Conservation (phyloP, 2,329 filamentous ascomycete species). For the Parafenestella ontariensis region DNA sequence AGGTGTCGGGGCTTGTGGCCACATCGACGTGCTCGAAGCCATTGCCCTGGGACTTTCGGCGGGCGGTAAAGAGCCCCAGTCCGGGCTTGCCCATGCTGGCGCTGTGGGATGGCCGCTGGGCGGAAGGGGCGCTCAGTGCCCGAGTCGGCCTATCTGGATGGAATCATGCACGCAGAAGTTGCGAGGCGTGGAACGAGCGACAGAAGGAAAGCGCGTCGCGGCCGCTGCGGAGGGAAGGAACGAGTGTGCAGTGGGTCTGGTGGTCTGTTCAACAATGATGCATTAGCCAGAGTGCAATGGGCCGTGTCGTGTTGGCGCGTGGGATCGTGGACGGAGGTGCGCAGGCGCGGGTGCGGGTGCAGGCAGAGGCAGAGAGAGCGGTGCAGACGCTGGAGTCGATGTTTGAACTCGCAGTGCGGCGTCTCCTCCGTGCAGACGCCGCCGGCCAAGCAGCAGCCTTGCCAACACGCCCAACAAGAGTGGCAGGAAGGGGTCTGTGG, state of each 20-base stretch:
- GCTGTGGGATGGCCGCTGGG: slow-evolving; percentile 2
- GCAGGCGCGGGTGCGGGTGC: not conserved
- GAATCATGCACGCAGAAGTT: slow-evolving; percentile 26
- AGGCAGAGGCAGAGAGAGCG: not conserved
- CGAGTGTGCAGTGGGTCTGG: slow-evolving; percentile 12
- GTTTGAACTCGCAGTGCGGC: slow-evolving; percentile 12
- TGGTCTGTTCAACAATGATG: not conserved
- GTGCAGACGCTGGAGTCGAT: not conserved
- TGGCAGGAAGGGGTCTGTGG: slow-evolving; percentile 6
- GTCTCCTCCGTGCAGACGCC: slow-evolving; percentile 13
- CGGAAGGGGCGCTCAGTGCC: slow-evolving; percentile 21
- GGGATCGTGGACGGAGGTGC: slow-evolving; percentile 6
- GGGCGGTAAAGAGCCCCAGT: slow-evolving; percentile 41
- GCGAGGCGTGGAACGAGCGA: slow-evolving; percentile 9
- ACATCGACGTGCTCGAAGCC: slow-evolving; percentile 37
- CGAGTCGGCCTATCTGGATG: slow-evolving; percentile 25
- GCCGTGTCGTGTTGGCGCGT: slow-evolving; percentile 2
- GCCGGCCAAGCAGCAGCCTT: slow-evolving; percentile 6
- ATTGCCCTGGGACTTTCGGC: slow-evolving; percentile 49
- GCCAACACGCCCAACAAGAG: slow-evolving; percentile 2
- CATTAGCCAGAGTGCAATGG: not conserved
- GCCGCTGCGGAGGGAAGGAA: slow-evolving; percentile 9
- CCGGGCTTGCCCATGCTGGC: slow-evolving; percentile 41
- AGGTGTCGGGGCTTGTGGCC: slow-evolving; percentile 19
- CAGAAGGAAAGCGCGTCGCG: no score